Conservation (phyloP, 2,329 filamentous ascomycete species). For the Diplodia corticola region DNA sequence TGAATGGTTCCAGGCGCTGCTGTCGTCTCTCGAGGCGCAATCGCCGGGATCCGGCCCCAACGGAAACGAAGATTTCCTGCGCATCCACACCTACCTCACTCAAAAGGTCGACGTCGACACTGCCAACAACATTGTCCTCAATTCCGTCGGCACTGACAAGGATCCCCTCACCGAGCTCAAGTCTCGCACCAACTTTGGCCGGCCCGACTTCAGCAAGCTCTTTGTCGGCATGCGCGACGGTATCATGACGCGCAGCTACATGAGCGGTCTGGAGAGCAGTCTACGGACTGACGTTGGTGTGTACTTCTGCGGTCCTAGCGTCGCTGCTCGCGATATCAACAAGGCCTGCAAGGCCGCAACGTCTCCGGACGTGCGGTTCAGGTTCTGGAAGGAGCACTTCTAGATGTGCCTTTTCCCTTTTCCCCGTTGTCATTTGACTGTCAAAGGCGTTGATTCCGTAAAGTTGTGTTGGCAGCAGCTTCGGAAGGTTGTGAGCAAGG, state of each 20-base stretch:
- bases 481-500: not conserved
- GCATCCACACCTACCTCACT: constrained; percentile 97
- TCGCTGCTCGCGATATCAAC: constrained; percentile 78
- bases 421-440: not conserved
- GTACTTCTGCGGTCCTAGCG: constrained; percentile 93
- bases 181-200: constrained; percentile 88
- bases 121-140: constrained; percentile 93
- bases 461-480: not conserved
- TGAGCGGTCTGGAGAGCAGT: constrained; percentile 75
- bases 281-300: constrained; percentile 86
- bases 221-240: constrained; percentile 85
- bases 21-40: constrained; percentile 87
- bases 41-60: constrained; percentile 59
- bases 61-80: constrained; percentile 70
- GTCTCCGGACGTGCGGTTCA: constrained; percentile 80
- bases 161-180: constrained; percentile 93
- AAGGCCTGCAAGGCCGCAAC: constrained; percentile 73
- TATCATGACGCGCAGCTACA: constrained; percentile 80
- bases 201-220: constrained; percentile 81
- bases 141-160: constrained; percentile 82
- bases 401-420: constrained; percentile 29
- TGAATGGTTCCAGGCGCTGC: constrained; percentile 96
- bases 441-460: not conserved
- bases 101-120: constrained; percentile 91
- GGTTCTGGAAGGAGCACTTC: constrained; percentile 97